Evolutionary conservation across 2,329 filamentous ascomycete species (phyloP), one percentile per base, ranked within the genome.

Genomic region (Epichloe scottii): DNA sequence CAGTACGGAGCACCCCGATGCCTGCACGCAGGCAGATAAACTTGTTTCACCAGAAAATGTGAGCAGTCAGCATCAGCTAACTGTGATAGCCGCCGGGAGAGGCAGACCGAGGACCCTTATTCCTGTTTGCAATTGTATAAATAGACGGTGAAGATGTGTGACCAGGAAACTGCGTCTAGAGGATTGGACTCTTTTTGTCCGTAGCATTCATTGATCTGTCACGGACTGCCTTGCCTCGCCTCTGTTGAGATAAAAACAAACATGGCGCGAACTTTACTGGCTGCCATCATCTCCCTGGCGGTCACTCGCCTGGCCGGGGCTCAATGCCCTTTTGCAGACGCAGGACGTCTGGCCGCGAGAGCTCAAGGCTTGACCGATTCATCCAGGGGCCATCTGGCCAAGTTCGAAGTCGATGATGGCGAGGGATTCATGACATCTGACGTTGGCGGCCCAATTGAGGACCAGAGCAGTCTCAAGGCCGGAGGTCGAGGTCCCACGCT

Each of bases 401-500:
- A 63, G 44, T 71, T 68, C 48, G 69, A 73, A 53, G 59, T 77
- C 5, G 73, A 82, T 52, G 80, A 84, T 56, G 71, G 70, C 44
- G 62, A 74, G 35, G 69, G 70, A 2, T 83, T 68, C 62, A 62
- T 84, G 57, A 88, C 84, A 1, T 78, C 77, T 30, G 84, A 87
- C 60, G 78, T 79, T 23, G 85, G 84, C 11, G 82, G 79, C 0
- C 83, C 82, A 0, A 82, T 88, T 40, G 71, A 72, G 45, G 84
- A 88, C 33, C 81, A 85, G 59, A 71, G 76, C 55, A 85, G 80
- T 58, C 66, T 88, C 38, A 82, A 74, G 58, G 82, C 76, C n/a
- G 85, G 85, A 2, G 72, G 76, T 7, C 72, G 83, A 43, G 85
- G 85, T 1, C 76, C 84, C 1, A 83, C 81, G 1, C 68, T 88